A percentile compares a stretch with the other conserved stretches of the same genome.
These are phyloP conservation scores for Agaricus subrufescens DNA, from an alignment of 768 basidiomycete genomes.

Conservation along the genomic window DNA sequence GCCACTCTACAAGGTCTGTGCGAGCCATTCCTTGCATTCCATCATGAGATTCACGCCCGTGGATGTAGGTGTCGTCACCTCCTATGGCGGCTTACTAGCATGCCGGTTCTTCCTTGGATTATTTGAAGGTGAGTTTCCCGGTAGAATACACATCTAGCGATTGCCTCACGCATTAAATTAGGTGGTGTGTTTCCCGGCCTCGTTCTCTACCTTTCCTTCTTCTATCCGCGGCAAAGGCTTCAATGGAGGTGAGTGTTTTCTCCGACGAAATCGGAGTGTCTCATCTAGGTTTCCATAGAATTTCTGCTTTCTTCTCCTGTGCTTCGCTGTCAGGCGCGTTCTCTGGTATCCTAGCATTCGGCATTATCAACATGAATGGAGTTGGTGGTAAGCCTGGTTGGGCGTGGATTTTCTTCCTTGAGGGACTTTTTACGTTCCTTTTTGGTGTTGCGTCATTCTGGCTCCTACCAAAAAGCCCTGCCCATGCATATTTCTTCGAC, in stretches of 20 bases:
- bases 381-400: slow-evolving; percentile 50
- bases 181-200: slow-evolving; percentile 57
- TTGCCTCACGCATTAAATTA: slow-evolving; percentile 15
- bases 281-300: slow-evolving; percentile 26
- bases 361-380: slow-evolving; percentile 62
- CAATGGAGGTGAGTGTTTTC: slow-evolving; percentile 35
- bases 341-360: slow-evolving; percentile 63
- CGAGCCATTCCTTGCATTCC: neutral
- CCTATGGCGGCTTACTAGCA: slow-evolving; percentile 38
- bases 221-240: slow-evolving; percentile 47
- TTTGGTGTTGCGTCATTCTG: slow-evolving; percentile 50
- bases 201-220: slow-evolving; percentile 52
- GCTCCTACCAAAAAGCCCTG: slow-evolving; percentile 32
- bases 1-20: slow-evolving; percentile 52
- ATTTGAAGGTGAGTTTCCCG: slow-evolving; percentile 32
- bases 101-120: slow-evolving; percentile 50
- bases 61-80: slow-evolving; percentile 39
- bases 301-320: slow-evolving; percentile 46
- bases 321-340: slow-evolving; percentile 62
- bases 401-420: slow-evolving; percentile 67
- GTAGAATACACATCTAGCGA: neutral
- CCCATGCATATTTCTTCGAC: slow-evolving; percentile 44
- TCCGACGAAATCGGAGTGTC: neutral
- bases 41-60: neutral
- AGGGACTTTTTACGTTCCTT: slow-evolving; percentile 60